Evolutionary conservation across 352 stramenopile genomes (phyloP).

Genomic region (Phytophthora hibernalis): DNA sequence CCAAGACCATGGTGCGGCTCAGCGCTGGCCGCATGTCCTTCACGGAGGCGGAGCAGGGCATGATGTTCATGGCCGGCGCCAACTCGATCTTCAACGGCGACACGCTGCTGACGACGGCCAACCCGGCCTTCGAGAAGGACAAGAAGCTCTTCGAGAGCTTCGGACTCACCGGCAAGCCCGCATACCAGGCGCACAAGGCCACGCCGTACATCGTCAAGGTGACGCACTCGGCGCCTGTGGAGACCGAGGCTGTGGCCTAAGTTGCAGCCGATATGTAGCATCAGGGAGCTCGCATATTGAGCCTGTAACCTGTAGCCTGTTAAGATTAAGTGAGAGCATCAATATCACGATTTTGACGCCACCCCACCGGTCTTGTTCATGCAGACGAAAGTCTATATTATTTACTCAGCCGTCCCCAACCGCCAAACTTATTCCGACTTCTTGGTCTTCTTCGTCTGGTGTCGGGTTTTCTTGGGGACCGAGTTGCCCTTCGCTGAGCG

Average conservation of each 20-base stretch:
- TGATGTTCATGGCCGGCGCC: slow-evolving; percentile 98
- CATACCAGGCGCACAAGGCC: slow-evolving; percentile 90
- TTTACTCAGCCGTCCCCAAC: slow-evolving; percentile 14
- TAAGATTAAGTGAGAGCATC: slow-evolving; percentile 37
- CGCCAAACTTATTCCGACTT: slow-evolving; percentile 20
- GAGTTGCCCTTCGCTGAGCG: slow-evolving; percentile 38
- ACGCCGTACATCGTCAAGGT: slow-evolving; percentile 88
- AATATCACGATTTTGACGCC: slow-evolving; percentile 37
- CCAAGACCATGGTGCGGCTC: slow-evolving; percentile 97
- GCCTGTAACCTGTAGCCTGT: slow-evolving; percentile 39
- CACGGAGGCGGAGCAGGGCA: slow-evolving; percentile 95
- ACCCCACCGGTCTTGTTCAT: not conserved
- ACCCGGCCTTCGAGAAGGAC: slow-evolving; percentile 97
- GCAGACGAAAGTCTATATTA: slow-evolving; percentile 40
- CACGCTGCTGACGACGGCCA: slow-evolving; percentile 96
- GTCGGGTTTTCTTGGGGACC: slow-evolving; percentile 38
- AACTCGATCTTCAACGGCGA: slow-evolving; percentile 99
- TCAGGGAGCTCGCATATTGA: slow-evolving; percentile 15
- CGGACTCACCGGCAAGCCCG: slow-evolving; percentile 95
- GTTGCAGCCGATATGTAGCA: slow-evolving; percentile 21
- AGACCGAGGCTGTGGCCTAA: slow-evolving; percentile 47
- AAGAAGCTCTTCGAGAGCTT: slow-evolving; percentile 95
- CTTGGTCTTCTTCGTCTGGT: slow-evolving; percentile 40
- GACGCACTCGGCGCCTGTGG: slow-evolving; percentile 61
- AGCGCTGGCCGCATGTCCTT: slow-evolving; percentile 97